A percentile compares a stretch with the other conserved stretches of the same genome.
Conservation (phyloP, 108 stramenopile species). For the Aurantiochytrium sp. region DNA sequence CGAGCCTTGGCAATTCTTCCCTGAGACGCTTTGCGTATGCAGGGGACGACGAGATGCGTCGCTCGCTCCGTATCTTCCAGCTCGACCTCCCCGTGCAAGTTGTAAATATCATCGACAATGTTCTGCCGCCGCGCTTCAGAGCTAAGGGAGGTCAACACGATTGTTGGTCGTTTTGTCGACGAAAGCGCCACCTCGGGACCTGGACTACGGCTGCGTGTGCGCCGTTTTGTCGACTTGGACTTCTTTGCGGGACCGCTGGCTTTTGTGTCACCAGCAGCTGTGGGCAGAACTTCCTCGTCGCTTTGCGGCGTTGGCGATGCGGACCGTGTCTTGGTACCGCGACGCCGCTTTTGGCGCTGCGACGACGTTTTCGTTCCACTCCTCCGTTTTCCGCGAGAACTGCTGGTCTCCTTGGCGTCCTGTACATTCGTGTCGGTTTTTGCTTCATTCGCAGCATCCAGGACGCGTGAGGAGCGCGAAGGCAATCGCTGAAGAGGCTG, state of each 20-base stretch:
- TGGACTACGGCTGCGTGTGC: background rate
- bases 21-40: background rate
- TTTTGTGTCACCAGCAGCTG: background rate
- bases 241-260: background rate
- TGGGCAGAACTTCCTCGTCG: too few relatives aligned
- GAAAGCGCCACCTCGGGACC: background rate
- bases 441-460: too few relatives aligned
- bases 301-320: too few relatives aligned
- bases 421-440: too few relatives aligned
- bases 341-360: too few relatives aligned
- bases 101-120: background rate
- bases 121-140: background rate
- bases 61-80: background rate
- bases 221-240: background rate
- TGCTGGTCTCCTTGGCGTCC: too few relatives aligned
- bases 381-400: too few relatives aligned
- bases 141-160: background rate
- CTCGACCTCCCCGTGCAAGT: background rate
- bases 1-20: background rate
- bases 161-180: background rate
- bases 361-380: too few relatives aligned
- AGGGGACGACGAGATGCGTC: background rate
- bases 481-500: too few relatives aligned
- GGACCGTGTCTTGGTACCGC: too few relatives aligned
- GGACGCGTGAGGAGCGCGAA: too few relatives aligned